phyloP scores from a whole-genome alignment of 2,329 filamentous ascomycete genomes.

The Scytalidium sp. region DNA sequence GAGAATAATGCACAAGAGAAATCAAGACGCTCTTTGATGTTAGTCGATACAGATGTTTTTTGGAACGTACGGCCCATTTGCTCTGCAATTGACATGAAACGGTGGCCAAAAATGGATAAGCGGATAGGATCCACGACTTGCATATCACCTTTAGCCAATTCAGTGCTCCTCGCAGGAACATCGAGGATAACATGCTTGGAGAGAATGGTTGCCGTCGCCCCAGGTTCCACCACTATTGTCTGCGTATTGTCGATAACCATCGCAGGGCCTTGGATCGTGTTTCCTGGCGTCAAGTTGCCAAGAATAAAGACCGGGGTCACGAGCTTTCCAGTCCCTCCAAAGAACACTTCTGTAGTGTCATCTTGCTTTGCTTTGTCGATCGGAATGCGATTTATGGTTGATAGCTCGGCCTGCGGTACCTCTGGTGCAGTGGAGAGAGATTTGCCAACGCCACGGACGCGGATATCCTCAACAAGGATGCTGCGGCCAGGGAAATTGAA shows the following conservation, averaged over 20 bases:
- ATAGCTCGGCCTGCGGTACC: constrained; percentile 1
- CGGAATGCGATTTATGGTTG: background rate
- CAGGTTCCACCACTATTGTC: constrained; percentile 83
- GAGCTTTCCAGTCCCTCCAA: constrained; percentile 55
- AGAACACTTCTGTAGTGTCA: constrained; percentile 57
- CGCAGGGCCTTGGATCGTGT: constrained; percentile 74
- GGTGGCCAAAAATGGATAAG: constrained; percentile 73
- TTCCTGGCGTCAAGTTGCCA: constrained; percentile 65
- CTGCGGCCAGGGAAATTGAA: constrained; percentile 81
- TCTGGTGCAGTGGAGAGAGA: constrained; percentile 67
- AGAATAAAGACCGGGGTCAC: constrained; percentile 76
- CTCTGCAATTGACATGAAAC: constrained; percentile 82
- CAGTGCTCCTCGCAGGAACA: constrained; percentile 1
- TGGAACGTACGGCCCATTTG: constrained; percentile 77
- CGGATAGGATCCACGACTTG: constrained; percentile 67
- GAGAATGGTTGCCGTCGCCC: constrained; percentile 64
- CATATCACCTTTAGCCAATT: constrained; percentile 38
- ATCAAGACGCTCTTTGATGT: constrained; percentile 77
- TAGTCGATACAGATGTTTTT: constrained; percentile 74
- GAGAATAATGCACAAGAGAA: constrained; percentile 81
- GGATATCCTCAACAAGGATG: constrained; percentile 83
- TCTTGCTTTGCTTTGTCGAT: constrained; percentile 42
- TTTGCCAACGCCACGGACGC: constrained; percentile 81
- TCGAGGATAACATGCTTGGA: constrained; percentile 75
- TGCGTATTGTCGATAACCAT: constrained; percentile 85